Percentiles rank a stretch among this genome's conserved stretches.
Conservation (phyloP, 345 rosid genomes). For the Turnera subulata region DNA sequence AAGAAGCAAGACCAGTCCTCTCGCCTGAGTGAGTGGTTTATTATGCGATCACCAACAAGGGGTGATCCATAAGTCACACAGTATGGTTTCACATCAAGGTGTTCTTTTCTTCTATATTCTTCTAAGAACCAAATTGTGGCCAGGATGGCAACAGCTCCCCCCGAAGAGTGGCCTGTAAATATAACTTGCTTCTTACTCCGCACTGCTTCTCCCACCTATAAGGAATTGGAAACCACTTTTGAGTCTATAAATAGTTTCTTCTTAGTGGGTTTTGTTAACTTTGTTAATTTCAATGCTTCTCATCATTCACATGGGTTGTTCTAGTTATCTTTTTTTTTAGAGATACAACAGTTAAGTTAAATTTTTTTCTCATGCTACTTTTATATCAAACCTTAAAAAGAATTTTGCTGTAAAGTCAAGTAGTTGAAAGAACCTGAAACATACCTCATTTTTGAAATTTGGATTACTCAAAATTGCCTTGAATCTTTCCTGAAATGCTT, state of each 20-base stretch:
- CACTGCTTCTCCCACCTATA: slow-evolving; percentile 43
- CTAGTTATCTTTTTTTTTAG: too few relatives aligned
- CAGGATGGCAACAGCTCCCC: slow-evolving; percentile 69
- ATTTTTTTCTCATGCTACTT: too few relatives aligned
- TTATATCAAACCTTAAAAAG: too few relatives aligned
- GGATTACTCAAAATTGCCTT: slow-evolving; percentile 14
- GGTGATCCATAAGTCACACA: slow-evolving; percentile 92
- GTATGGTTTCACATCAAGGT: slow-evolving; percentile 16
- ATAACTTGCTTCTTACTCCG: slow-evolving; percentile 39
- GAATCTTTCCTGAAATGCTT: slow-evolving; percentile 47
- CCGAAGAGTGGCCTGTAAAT: slow-evolving; percentile 82
- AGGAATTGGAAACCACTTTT: slow-evolving; percentile 8
- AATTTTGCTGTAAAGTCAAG: too few relatives aligned
- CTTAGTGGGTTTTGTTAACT: neutral
- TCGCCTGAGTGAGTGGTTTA: slow-evolving; percentile 63
- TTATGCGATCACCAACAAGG: slow-evolving; percentile 50
- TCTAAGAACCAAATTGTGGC: slow-evolving; percentile 67
- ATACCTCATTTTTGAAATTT: slow-evolving; percentile 39
- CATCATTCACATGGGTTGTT: too few relatives aligned
- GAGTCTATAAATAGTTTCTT: too few relatives aligned
- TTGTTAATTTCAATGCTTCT: neutral
- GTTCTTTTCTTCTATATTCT: slow-evolving; percentile 8
- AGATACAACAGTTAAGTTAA: too few relatives aligned
- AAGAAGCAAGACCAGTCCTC: slow-evolving; percentile 66
- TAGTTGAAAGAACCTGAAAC: too few relatives aligned